Conservation (phyloP, 2,329 filamentous ascomycete genomes). For the Boeremia lycopersici region DNA sequence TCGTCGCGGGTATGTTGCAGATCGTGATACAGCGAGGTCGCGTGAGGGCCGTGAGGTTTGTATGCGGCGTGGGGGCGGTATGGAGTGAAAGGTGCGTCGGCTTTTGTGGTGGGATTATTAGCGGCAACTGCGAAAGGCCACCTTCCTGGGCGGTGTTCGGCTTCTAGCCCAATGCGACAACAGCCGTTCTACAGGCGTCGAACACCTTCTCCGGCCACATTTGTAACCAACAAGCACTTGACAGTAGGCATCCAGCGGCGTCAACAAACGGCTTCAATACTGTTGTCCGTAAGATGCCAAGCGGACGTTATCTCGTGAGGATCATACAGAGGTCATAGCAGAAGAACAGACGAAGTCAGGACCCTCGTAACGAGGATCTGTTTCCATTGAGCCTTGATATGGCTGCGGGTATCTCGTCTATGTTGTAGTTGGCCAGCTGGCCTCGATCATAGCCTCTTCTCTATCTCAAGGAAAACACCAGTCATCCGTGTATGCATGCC, state of each 20-base stretch:
- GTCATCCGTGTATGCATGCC: slow-evolving; percentile 13
- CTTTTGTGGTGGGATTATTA: slow-evolving; percentile 34
- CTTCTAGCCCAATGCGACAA: slow-evolving; percentile 28
- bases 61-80: slow-evolving; percentile 19
- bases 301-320: too few species aligned
- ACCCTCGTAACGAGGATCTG: neutral
- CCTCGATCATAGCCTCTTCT: neutral
- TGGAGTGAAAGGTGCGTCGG: slow-evolving; percentile 22
- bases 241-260: neutral
- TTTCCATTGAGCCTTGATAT: neutral
- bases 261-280: neutral
- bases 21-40: slow-evolving; percentile 1
- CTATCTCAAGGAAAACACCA: neutral
- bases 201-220: slow-evolving; percentile 38
- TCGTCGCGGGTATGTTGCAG: neutral
- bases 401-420: slow-evolving; percentile 35
- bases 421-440: slow-evolving; percentile 8
- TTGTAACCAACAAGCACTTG: neutral
- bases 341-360: neutral
- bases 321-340: too few species aligned
- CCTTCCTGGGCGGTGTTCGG: slow-evolving; percentile 22
- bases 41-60: slow-evolving; percentile 1
- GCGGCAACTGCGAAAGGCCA: slow-evolving; percentile 37
- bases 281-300: too few species aligned
- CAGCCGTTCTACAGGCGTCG: slow-evolving; percentile 32